Evolutionary conservation across 73 alveolate genomes (phyloP).

Genomic region (Paramecium octaurelia): DNA sequence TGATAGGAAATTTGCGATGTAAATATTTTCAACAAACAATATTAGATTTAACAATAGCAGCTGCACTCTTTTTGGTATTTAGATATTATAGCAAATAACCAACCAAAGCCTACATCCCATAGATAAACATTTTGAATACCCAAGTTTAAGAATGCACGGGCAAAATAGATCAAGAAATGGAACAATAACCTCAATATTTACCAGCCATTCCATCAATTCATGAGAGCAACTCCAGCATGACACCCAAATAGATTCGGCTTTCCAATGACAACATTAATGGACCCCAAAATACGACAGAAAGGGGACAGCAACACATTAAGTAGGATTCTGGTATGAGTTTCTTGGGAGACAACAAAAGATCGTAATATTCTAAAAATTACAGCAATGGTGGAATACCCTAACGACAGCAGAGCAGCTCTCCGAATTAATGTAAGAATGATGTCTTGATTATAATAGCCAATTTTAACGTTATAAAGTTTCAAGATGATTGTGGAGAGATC

Average conservation of each 20-base stretch:
- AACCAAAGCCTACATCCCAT: not conserved
- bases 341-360: not conserved
- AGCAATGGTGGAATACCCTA: not conserved
- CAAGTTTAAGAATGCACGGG: not conserved
- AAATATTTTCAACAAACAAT: not conserved
- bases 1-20: not conserved
- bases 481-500: not conserved
- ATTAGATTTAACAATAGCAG: not conserved
- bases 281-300: not conserved
- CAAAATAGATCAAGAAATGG: not conserved
- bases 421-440: not conserved
- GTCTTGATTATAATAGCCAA: not conserved
- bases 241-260: not conserved
- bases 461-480: slow-evolving; percentile 1
- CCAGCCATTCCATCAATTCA: not conserved
- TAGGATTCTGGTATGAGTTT: not conserved
- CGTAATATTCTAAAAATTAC: not conserved
- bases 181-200: not conserved
- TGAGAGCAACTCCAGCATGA: not conserved
- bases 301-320: not conserved
- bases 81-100: not conserved
- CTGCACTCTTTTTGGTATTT: not conserved
- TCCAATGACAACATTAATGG: not conserved
- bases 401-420: not conserved
- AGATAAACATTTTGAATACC: not conserved